Base-by-base conservation (phyloP, 2,329 filamentous ascomycete genomes). In the Amesomyces nigricolor region DNA sequence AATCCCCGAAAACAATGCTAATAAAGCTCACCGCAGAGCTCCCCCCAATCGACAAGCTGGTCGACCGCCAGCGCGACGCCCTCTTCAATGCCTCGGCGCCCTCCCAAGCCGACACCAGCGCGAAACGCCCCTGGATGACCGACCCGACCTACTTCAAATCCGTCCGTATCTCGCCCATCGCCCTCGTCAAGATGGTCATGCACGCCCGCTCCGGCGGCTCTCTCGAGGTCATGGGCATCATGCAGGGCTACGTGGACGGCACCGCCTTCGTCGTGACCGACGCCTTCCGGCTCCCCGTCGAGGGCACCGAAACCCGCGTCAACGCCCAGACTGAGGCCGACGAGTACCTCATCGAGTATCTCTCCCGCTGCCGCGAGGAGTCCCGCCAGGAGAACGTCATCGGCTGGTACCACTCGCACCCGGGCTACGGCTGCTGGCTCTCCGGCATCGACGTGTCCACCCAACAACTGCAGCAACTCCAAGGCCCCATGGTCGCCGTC, bases 101-200 rank as follows among this genome's bases (percentile, higher is more conserved):
- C 2, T 81, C 82, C 43, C 87, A 94, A 65, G 88, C 87, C 67
- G 74, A 78, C 38, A 80, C 88, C 62, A 79, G 78, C 59, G 73
- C 79, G 10, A 75, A 79, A 19, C 81, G 81, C 52, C 91, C 91
- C 58, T 97, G 94, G 94, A 76, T 75, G 48, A 77, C 76, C 46
- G 85, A 96, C 67, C 86, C 87, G 0, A 80, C 90, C 71, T 86
- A 96, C 77, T 99, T 97, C 81, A 95, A 92, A 70, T 81, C 88
- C 52, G 90, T 97, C 46, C 89, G 91, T 66, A 92, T 99, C 72
- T 95, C 89, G 51, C 91, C 94, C 56, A 86, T 96, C 11, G 94
- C 94, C 5, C 82, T 99, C 57, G 82, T 97, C 64, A 99, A 99
- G 75, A 99, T 99, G 94, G 90, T 95, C 61, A 97, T 96, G 89